Base-by-base conservation (phyloP, 441 rosid species). In the Brassica hybrid region DNA sequence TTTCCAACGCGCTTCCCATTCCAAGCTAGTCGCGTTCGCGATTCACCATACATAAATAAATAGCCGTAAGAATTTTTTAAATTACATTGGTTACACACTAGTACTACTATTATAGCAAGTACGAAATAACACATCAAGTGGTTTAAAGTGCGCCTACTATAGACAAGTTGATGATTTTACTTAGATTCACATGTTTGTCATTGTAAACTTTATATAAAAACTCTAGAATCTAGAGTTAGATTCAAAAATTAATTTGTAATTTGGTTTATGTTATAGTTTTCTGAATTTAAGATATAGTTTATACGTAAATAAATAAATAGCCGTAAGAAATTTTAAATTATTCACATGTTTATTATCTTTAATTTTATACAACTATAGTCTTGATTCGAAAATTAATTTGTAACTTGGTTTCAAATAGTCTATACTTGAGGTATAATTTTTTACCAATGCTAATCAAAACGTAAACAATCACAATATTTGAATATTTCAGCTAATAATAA, bases 1-100 rank as follows among this genome's bases (percentile, higher is more conserved):
- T 84, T 75, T 84, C 87, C 11, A 84, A 78, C 23, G 85, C 87
- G 12, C 85, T 85, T 41, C 85, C 85, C 87, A 85, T 85, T 52
- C 87, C 88, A 30, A 85, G 84, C 88, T 85, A 72, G 7, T 48
- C 10, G 7, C 21, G 66, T 67, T 57, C 9, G 17, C 56, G 30
- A 27, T 27, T 27, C 21, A 72, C 25, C 59, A 16, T 43, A 14
- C 27, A n/a, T n/a, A n/a, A n/a, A 52, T 4, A 32, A 8, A 63
- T n/a, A 19, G 18, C 5, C 30, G 62, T 70, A 6, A 69, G 58
- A 52, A 16, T 16, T 52, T 50, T 16, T 0, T 1, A 45, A 52
- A 52, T n/a, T 6, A 48, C 7, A 0, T 2, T 60, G 23, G 6
- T 19, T 38, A 64, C 36, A 32, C n/a, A n/a, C n/a, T n/a, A n/a